These are phyloP conservation scores for Boletus reticulatus DNA, from an alignment of 768 basidiomycete species.

Conservation along the genomic window DNA sequence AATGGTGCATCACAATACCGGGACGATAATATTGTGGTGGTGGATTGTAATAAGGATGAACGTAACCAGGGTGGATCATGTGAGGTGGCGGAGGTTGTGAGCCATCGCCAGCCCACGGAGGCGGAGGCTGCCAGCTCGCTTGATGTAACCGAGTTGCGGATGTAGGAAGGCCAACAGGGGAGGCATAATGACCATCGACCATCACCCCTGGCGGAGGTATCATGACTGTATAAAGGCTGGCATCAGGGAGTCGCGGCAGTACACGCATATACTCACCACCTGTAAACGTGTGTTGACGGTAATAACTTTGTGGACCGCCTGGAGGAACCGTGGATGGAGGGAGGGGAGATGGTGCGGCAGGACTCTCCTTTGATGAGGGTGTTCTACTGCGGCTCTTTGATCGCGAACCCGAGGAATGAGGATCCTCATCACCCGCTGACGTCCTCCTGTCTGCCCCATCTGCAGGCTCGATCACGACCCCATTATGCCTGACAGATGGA, in stretches of 20 bases:
- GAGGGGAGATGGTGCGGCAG: constrained; percentile 32
- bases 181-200: constrained; percentile 42
- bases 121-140: constrained; percentile 41
- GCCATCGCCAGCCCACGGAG: constrained; percentile 36
- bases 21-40: constrained; percentile 51
- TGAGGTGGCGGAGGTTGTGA: constrained; percentile 33
- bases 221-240: constrained; percentile 34
- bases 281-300: constrained; percentile 59
- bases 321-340: constrained; percentile 35
- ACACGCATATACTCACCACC: constrained; percentile 33
- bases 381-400: constrained; percentile 53
- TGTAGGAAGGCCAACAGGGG: constrained; percentile 46
- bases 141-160: constrained; percentile 49
- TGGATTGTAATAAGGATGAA: constrained; percentile 33
- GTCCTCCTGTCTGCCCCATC: constrained; percentile 22
- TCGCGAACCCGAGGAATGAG: constrained; percentile 39
- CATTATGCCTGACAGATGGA: constrained; percentile 50
- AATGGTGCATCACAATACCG: constrained; percentile 22
- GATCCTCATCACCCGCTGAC: constrained; percentile 22
- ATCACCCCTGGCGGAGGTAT: constrained; percentile 41
- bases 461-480: constrained; percentile 57
- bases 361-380: constrained; percentile 43
- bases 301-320: constrained; percentile 53
- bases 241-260: background rate
- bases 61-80: constrained; percentile 36